phyloP scores from a whole-genome alignment of 2,329 filamentous ascomycete genomes.

The Calonectria montana region DNA sequence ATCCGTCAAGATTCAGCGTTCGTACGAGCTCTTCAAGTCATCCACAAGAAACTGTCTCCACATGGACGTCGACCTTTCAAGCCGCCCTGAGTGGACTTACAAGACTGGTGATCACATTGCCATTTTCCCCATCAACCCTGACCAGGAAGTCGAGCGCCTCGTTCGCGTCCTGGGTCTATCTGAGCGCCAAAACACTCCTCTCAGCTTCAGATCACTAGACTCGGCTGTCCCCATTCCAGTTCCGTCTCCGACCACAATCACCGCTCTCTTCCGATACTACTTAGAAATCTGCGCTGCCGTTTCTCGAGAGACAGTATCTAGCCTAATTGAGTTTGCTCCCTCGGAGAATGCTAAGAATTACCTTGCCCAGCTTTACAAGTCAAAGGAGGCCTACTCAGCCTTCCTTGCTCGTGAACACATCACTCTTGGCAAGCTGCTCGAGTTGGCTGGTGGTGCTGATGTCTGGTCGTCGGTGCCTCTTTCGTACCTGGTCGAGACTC shows the following conservation, averaged over 20 bases:
- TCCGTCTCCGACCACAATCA: slow-evolving; percentile 50
- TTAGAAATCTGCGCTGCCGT: slow-evolving; percentile 51
- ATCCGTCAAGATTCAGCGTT: slow-evolving; percentile 15
- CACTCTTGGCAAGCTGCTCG: slow-evolving; percentile 17
- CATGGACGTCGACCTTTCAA: slow-evolving; percentile 48
- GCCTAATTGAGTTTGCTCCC: slow-evolving; percentile 66
- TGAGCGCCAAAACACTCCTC: slow-evolving; percentile 32
- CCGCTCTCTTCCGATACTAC: slow-evolving; percentile 53
- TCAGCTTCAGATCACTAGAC: slow-evolving; percentile 33
- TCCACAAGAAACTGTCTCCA: slow-evolving; percentile 46
- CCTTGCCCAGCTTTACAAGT: slow-evolving; percentile 15
- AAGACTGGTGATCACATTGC: slow-evolving; percentile 52
- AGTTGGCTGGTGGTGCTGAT: slow-evolving; percentile 12
- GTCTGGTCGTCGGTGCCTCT: slow-evolving; percentile 14
- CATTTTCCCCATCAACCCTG: slow-evolving; percentile 50
- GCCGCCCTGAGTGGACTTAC: slow-evolving; percentile 40
- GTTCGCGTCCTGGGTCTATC: slow-evolving; percentile 40
- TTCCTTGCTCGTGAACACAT: slow-evolving; percentile 21
- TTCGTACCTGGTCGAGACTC: slow-evolving; percentile 21
- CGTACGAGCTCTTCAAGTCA: slow-evolving; percentile 38
- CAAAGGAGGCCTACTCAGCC: slow-evolving; percentile 19
- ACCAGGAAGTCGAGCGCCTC: slow-evolving; percentile 43
- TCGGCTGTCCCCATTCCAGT: slow-evolving; percentile 32
- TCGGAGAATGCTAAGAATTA: slow-evolving; percentile 15
- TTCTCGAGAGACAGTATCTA: slow-evolving; percentile 59